Evolutionary conservation across 345 rosid genomes (phyloP).

Genomic region (Hibiscus tridactylites): DNA sequence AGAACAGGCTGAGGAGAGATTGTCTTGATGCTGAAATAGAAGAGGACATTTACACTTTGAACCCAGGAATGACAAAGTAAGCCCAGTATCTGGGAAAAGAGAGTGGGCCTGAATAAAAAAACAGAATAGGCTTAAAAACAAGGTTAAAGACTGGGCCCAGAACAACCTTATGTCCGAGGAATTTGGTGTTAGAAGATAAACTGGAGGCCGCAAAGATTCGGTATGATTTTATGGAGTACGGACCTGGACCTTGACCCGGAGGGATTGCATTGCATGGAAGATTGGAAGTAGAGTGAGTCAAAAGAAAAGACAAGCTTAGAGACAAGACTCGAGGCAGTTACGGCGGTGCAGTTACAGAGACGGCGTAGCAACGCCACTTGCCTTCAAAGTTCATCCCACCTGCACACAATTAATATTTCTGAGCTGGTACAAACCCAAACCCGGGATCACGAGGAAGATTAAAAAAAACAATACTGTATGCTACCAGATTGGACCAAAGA

Average conservation of each 20-base stretch:
- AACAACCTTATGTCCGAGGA: neutral
- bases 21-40: neutral
- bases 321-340: slow-evolving; percentile 4
- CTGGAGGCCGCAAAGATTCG: neutral
- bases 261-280: neutral
- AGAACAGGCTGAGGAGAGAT: neutral
- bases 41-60: neutral
- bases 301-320: slow-evolving; percentile 13
- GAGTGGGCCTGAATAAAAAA: neutral
- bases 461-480: neutral
- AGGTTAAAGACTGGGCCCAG: neutral
- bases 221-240: neutral
- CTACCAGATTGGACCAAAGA: slow-evolving; percentile 18
- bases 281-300: neutral
- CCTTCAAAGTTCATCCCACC: neutral
- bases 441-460: slow-evolving; percentile 5
- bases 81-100: neutral
- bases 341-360: slow-evolving; percentile 18
- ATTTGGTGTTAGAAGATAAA: neutral
- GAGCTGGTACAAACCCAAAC: neutral
- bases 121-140: neutral
- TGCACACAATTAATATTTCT: slow-evolving; percentile 3
- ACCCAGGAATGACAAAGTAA: neutral
- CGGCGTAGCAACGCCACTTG: slow-evolving; percentile 18
- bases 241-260: neutral